Base-by-base conservation (phyloP, 2,329 filamentous ascomycete genomes). In the Didymosphaeria variabile region DNA sequence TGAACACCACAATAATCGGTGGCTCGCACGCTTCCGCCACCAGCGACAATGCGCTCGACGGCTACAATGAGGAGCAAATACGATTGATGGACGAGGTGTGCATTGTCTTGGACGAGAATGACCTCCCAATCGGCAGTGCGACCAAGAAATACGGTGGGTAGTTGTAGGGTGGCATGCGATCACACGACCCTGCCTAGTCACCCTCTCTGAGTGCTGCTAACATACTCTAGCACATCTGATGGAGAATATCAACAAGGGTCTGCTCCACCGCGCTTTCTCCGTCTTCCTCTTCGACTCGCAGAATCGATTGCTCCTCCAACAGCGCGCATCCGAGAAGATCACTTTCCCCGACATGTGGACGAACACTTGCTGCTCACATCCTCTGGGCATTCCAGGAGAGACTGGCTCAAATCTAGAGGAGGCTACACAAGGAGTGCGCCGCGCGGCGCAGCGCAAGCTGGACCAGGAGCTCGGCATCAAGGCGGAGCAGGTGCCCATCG, bases 301-400 rank as follows among this genome's bases (percentile, higher is more conserved):
- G 77, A 96, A 97, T 80, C 91, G 93, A 72, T 85, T 98, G 62
- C 90, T 99, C 47, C 88, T 99, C 55, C 95, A 99, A 82, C 95
- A 98, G 84, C 91, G 95, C 69, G 95, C 95, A 31, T 84, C 89
- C 44, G 94, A 98, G 83, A 99, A 99, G 85, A 99, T 99, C 77
- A 99, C 95, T 7, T 99, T 99, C 82, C 94, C 95, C n/a, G 93
- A 97, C 78, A 94, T 97, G 90, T 99, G 95, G 95, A 99, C 95
- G 66, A 99, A 99, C 82, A 99, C 95, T 34, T 99, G 95, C 86
- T 99, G 95, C 85, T 99, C 95, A 42, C 95, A 99, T 80, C 95
- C 95, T 5, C 86, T 99, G 63, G 92, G 92, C 58, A 91, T 97
- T 68, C 91, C 95, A 9, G 90, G 91, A 67, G 95, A 99, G 87